These are phyloP conservation scores for Canavalia gladiata DNA, from an alignment of 306 rosid genomes.

Conservation along the genomic window DNA sequence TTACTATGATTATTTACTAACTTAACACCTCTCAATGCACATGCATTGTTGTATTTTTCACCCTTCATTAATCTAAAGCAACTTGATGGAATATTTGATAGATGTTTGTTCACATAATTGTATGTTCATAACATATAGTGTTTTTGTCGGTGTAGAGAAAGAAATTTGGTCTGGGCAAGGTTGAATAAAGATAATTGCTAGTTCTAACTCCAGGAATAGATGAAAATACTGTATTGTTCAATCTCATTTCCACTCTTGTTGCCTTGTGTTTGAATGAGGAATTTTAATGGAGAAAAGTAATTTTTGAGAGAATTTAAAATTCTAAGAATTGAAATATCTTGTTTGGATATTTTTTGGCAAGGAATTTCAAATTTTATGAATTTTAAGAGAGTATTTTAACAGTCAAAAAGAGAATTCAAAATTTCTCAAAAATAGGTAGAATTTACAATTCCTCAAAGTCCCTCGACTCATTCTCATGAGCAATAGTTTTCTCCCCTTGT, in stretches of 20 bases:
- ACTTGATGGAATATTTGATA: not conserved
- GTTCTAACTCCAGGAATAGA: not conserved
- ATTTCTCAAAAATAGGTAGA: no score
- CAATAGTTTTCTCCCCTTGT: no score
- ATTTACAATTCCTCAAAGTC: no score
- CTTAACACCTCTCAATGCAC: not conserved
- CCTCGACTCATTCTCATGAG: no score
- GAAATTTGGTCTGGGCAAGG: not conserved
- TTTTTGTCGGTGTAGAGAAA: not conserved
- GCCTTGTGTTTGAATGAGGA: no score
- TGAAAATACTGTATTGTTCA: not conserved
- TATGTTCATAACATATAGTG: not conserved
- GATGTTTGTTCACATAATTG: not conserved
- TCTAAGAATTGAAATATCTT: no score
- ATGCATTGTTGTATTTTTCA: not conserved
- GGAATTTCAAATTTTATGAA: no score
- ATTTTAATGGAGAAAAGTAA: no score
- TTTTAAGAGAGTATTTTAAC: no score
- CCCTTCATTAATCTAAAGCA: not conserved
- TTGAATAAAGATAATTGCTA: constrained; percentile 3
- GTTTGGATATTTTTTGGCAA: no score
- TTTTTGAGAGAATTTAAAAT: no score
- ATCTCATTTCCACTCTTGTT: not conserved
- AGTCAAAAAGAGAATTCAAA: no score
- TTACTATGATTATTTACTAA: not conserved